Conservation (phyloP, 2,329 filamentous ascomycete species). For the Aschersonia sp. region DNA sequence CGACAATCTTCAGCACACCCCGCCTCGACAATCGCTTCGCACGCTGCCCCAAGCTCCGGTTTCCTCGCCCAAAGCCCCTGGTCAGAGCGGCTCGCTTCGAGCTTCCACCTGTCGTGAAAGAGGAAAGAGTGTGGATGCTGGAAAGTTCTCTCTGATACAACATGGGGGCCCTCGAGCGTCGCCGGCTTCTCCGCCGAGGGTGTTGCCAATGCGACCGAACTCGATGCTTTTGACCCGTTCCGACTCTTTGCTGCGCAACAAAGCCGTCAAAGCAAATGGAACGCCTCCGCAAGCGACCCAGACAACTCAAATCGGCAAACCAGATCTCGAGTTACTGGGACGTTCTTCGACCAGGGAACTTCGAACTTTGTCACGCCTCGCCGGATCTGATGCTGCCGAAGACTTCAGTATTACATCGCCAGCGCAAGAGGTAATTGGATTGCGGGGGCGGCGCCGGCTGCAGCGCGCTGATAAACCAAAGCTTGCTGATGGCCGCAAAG, state of each 20-base stretch:
- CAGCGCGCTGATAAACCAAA: slow-evolving; percentile 52
- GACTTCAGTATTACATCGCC: slow-evolving; percentile 68
- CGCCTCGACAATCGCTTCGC: slow-evolving; percentile 63
- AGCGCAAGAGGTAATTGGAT: slow-evolving; percentile 72
- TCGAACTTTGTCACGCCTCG: slow-evolving; percentile 71
- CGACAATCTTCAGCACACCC: slow-evolving; percentile 54
- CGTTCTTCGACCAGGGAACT: slow-evolving; percentile 85
- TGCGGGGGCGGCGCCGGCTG: slow-evolving; percentile 70
- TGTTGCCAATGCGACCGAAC: slow-evolving; percentile 34
- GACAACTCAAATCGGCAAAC: slow-evolving; percentile 37
- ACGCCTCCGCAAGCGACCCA: slow-evolving; percentile 17
- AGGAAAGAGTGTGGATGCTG: slow-evolving; percentile 50
- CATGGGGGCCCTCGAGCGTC: slow-evolving; percentile 22
- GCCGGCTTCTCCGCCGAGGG: slow-evolving; percentile 26
- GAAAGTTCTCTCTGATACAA: slow-evolving; percentile 35
- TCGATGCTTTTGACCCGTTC: slow-evolving; percentile 46
- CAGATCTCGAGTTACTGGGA: slow-evolving; percentile 69
- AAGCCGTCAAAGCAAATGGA: slow-evolving; percentile 15
- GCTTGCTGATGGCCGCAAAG: slow-evolving; percentile 29
- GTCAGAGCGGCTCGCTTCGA: slow-evolving; percentile 10
- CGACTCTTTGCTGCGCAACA: slow-evolving; percentile 31
- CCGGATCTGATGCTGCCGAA: slow-evolving; percentile 58
- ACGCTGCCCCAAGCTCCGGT: slow-evolving; percentile 55
- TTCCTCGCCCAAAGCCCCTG: slow-evolving; percentile 24
- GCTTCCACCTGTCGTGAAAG: slow-evolving; percentile 29